Evolutionary conservation across 2,329 filamentous ascomycete species (phyloP).

Genomic region (Aaosphaeria pasadenensis): DNA sequence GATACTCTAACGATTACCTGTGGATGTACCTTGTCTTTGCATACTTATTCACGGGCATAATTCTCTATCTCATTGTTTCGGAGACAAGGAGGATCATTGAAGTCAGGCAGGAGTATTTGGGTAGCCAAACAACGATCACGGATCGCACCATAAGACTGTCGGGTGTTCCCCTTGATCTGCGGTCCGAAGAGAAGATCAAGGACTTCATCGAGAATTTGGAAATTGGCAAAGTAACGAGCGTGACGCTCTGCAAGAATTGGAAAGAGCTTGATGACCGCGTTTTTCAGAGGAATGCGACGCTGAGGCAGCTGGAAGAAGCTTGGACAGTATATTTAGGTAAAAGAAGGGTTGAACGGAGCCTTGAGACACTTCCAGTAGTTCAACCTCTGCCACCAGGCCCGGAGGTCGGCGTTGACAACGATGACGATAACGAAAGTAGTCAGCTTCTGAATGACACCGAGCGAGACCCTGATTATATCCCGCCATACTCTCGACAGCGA

Average conservation of each 20-base stretch:
- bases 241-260: constrained; percentile 87
- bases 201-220: constrained; percentile 81
- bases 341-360: constrained; percentile 47
- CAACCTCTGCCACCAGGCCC: constrained; percentile 43
- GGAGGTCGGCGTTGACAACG: constrained; percentile 19
- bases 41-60: constrained; percentile 83
- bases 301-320: constrained; percentile 75
- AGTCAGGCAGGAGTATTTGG: constrained; percentile 85
- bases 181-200: constrained; percentile 80
- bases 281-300: constrained; percentile 59
- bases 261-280: constrained; percentile 73
- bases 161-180: constrained; percentile 76
- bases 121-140: constrained; percentile 90
- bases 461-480: constrained; percentile 36
- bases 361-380: constrained; percentile 50
- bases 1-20: constrained; percentile 59
- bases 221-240: constrained; percentile 85
- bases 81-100: constrained; percentile 85
- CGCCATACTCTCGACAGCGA: constrained; percentile 46
- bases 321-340: constrained; percentile 76
- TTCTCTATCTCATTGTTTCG: constrained; percentile 76
- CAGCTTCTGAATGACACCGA: constrained; percentile 56
- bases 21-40: constrained; percentile 96
- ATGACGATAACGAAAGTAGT: constrained; percentile 55
- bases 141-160: constrained; percentile 91